These are phyloP conservation scores for Verticillium alfalfae DNA, from an alignment of 2,329 filamentous ascomycete genomes.

Conservation along the genomic window DNA sequence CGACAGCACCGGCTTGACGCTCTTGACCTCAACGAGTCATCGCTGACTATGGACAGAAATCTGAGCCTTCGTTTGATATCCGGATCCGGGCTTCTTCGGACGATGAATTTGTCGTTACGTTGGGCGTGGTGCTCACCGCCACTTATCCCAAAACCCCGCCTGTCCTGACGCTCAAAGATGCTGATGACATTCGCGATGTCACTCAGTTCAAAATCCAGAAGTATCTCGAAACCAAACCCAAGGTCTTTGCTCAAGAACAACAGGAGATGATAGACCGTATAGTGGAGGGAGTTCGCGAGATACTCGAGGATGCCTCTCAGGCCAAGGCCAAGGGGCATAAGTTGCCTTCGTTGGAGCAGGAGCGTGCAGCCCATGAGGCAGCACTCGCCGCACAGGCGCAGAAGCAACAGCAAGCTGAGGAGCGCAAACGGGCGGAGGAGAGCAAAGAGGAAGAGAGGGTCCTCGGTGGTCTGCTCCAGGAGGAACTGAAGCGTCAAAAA, in stretches of 20 bases:
- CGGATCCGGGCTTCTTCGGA: constrained; percentile 69
- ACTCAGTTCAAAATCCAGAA: constrained; percentile 66
- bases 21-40: not conserved
- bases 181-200: constrained; percentile 60
- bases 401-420: constrained; percentile 48
- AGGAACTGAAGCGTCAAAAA: constrained; percentile 64
- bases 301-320: constrained; percentile 81
- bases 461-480: constrained; percentile 65
- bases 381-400: constrained; percentile 56
- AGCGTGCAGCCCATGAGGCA: constrained; percentile 78
- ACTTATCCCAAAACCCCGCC: constrained; percentile 87
- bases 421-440: constrained; percentile 49
- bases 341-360: constrained; percentile 82
- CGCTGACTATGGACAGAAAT: constrained; percentile 49
- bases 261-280: constrained; percentile 61
- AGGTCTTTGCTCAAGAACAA: constrained; percentile 43
- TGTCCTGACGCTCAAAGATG: constrained; percentile 61
- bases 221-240: constrained; percentile 54
- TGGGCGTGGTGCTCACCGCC: constrained; percentile 78
- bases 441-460: constrained; percentile 64
- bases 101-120: constrained; percentile 61
- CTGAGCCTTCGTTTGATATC: constrained; percentile 78
- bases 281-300: constrained; percentile 63
- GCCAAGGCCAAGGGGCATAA: constrained; percentile 69
- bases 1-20: not conserved